Conservation (phyloP, 1,284 basidiomycete species). For the Farysia itapuensis region DNA sequence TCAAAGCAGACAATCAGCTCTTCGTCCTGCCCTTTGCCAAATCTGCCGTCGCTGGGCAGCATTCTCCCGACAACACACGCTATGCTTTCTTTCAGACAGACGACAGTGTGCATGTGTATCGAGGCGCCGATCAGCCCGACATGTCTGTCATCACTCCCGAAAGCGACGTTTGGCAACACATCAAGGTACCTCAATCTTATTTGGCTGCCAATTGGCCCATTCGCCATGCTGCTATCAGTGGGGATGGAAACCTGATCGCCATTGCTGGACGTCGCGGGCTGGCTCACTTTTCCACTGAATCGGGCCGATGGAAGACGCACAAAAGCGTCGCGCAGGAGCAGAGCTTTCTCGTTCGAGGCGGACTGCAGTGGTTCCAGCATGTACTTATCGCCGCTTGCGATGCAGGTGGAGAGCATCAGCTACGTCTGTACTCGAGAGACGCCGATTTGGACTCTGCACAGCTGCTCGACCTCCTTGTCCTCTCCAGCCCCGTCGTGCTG, state of each 20-base stretch:
- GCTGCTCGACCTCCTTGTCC: conserved; percentile 78
- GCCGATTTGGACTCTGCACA: conserved; percentile 83
- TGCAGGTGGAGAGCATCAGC: conserved; percentile 56
- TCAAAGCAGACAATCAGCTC: conserved; percentile 29
- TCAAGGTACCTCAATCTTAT: conserved; percentile 82
- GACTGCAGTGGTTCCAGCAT: conserved; percentile 94
- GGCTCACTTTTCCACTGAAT: conserved; percentile 88
- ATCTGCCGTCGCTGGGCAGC: conserved; percentile 86
- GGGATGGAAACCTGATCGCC: conserved; percentile 87
- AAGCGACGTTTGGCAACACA: conserved; percentile 71
- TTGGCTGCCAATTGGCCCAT: conserved; percentile 92
- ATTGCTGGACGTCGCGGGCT: conserved; percentile 88
- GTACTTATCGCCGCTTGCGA: conserved; percentile 83
- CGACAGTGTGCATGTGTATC: conserved; percentile 89
- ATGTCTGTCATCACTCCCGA: conserved; percentile 99
- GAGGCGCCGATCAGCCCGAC: conserved; percentile 94
- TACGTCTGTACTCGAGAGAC: conserved; percentile 94
- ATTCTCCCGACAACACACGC: conserved; percentile 87
- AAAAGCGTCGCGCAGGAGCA: conserved; percentile 82
- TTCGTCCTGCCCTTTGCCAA: conserved; percentile 77
- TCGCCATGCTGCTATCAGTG: conserved; percentile 85
- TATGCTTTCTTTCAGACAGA: conserved; percentile 95
- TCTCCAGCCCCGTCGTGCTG: conserved; percentile 65
- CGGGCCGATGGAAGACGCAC: conserved; percentile 94
- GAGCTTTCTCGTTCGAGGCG: conserved; percentile 83